Evolutionary conservation across 2,329 filamentous ascomycete species (phyloP).

Genomic region (Xylariales sp.): DNA sequence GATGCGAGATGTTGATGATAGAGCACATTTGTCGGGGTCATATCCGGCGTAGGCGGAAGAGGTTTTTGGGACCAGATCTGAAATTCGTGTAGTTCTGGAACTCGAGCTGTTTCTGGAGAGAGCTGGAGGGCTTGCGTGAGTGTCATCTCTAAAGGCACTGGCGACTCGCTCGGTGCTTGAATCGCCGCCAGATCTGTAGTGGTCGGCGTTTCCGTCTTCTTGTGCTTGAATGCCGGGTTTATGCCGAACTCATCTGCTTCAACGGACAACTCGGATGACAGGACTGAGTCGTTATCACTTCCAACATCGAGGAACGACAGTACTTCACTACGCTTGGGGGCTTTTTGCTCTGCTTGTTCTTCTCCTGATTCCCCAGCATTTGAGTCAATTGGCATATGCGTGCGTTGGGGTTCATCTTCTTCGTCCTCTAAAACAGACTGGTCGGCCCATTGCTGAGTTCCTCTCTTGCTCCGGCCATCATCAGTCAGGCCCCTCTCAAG

Average conservation of each 20-base stretch:
- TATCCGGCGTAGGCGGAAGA: conserved; percentile 45
- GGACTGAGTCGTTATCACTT: conserved; percentile 49
- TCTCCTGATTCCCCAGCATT: conserved; percentile 22
- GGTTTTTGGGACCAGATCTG: conserved; percentile 40
- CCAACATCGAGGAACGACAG: conserved; percentile 27
- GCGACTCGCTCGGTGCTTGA: too few species aligned
- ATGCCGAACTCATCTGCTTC: conserved; percentile 26
- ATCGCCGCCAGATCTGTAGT: conserved; percentile 9
- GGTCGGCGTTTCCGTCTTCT: conserved; percentile 17
- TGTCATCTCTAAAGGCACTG: too few species aligned
- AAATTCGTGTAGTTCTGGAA: conserved; percentile 34
- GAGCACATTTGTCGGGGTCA: conserved; percentile 38
- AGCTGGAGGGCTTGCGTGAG: conserved; percentile 42
- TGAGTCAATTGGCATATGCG: conserved; percentile 1
- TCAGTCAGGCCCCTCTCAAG: conserved; percentile 63
- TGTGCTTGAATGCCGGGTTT: not conserved
- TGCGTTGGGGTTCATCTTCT: conserved; percentile 12
- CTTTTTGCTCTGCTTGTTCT: not conserved
- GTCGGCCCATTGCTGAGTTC: conserved; percentile 47
- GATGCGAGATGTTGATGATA: conserved; percentile 27
- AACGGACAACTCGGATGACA: conserved; percentile 59
- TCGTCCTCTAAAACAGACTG: conserved; percentile 50
- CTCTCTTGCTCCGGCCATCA: conserved; percentile 38
- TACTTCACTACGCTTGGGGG: conserved; percentile 11
- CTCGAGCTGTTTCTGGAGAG: conserved; percentile 31